Conservation (phyloP, 1,139 yeast species). For the Suhomyces panamericanus region DNA sequence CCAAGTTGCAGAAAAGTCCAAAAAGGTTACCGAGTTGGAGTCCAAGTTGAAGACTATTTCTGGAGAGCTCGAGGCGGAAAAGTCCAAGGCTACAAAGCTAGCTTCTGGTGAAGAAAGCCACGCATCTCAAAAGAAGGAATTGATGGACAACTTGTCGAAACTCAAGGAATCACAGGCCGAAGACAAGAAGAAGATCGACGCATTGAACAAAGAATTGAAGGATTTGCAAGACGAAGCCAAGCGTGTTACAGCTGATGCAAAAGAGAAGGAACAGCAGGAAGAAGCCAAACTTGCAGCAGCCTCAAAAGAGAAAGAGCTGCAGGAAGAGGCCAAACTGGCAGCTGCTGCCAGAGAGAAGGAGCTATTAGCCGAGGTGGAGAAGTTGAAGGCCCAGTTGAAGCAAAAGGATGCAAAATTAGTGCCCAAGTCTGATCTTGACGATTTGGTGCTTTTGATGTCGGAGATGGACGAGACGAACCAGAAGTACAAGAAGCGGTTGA, state of each 20-base stretch:
- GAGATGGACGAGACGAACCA: slow-evolving; percentile 71
- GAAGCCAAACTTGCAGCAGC: not conserved
- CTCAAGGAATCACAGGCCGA: not conserved
- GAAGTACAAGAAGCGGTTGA: slow-evolving; percentile 55
- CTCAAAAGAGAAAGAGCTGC: not conserved
- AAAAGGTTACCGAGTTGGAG: not conserved
- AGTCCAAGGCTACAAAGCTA: not conserved
- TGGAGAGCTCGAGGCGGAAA: slow-evolving; percentile 1
- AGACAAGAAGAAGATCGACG: not conserved
- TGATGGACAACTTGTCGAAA: not conserved
- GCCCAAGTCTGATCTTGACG: slow-evolving; percentile 68
- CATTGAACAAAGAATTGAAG: not conserved
- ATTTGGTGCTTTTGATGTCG: slow-evolving; percentile 68
- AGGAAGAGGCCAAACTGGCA: not conserved
- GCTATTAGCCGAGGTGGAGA: slow-evolving; percentile 6
- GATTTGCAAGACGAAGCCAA: not conserved
- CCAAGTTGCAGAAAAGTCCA: not conserved
- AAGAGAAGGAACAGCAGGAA: not conserved
- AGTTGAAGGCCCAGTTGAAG: slow-evolving; percentile 14
- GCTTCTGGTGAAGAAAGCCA: not conserved
- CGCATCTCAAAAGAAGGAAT: not conserved
- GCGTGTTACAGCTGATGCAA: not conserved
- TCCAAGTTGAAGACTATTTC: not conserved
- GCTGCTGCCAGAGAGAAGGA: not conserved
- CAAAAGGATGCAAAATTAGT: slow-evolving; percentile 29